phyloP scores from a whole-genome alignment of 1,284 basidiomycete species.

The Austroboletus olivaceoglutinosus region DNA sequence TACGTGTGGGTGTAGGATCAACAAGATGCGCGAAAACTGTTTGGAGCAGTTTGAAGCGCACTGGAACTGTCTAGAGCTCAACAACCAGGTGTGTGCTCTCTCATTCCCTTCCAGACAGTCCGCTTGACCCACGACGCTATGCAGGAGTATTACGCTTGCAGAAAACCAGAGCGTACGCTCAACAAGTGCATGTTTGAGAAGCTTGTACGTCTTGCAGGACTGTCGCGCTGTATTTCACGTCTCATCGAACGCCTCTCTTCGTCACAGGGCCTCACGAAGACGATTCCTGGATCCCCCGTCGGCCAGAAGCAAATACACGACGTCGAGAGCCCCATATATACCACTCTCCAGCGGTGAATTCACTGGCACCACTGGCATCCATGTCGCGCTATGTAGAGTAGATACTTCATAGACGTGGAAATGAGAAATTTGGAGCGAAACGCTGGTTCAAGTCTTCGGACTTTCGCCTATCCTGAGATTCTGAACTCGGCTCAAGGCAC shows the following conservation, averaged over 20 bases:
- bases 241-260: not conserved
- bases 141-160: slow-evolving; percentile 86
- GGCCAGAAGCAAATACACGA: slow-evolving; percentile 90
- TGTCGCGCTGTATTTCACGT: not conserved
- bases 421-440: not conserved
- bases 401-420: slow-evolving; percentile 9
- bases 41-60: slow-evolving; percentile 87
- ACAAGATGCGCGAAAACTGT: slow-evolving; percentile 93
- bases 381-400: slow-evolving; percentile 23
- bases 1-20: slow-evolving; percentile 58
- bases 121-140: not conserved
- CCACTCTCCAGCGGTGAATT: slow-evolving; percentile 68
- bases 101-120: not conserved
- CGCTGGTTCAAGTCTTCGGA: too few relatives aligned
- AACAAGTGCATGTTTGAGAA: slow-evolving; percentile 98
- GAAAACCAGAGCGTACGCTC: slow-evolving; percentile 85
- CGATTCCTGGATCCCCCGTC: slow-evolving; percentile 87
- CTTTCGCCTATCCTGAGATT: too few relatives aligned
- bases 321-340: slow-evolving; percentile 81
- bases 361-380: not conserved
- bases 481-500: not conserved
- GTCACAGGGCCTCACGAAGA: slow-evolving; percentile 83
- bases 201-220: slow-evolving; percentile 56
- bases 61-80: slow-evolving; percentile 92
- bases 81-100: slow-evolving; percentile 78